Evolutionary conservation across 176 grass and related monocot genomes (phyloP).

Genomic region (Oryza australiensis): DNA sequence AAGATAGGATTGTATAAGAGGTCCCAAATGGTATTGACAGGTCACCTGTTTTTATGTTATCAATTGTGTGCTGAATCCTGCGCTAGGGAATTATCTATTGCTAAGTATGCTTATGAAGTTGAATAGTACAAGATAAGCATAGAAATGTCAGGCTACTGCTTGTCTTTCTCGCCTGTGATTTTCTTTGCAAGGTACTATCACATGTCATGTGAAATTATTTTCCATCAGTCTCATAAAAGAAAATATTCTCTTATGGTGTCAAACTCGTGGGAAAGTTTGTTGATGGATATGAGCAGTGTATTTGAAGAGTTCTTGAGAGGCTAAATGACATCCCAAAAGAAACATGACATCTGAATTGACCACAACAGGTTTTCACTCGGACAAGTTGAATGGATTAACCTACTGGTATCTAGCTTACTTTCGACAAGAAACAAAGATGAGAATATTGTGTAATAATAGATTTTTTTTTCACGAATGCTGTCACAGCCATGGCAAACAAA

Average conservation of each 20-base stretch:
- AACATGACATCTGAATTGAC: not conserved
- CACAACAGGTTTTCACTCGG: no score
- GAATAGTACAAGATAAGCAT: slow-evolving; percentile 9
- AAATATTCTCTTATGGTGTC: not conserved
- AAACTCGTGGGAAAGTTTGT: not conserved
- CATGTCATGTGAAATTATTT: not conserved
- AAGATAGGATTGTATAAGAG: not conserved
- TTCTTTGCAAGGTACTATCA: not conserved
- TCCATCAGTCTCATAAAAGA: not conserved
- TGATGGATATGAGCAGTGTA: not conserved
- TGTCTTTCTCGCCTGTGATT: not conserved
- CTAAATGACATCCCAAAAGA: not conserved
- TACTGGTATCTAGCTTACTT: not conserved
- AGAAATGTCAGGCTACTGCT: not conserved
- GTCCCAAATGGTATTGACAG: slow-evolving; percentile 15
- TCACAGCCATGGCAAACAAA: not conserved
- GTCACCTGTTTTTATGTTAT: slow-evolving; percentile 2
- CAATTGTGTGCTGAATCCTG: not conserved
- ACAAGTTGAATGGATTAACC: not conserved
- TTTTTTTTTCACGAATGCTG: not conserved
- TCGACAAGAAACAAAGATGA: not conserved
- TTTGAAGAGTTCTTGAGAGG: not conserved
- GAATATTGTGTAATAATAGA: not conserved
- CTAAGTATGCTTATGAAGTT: not conserved
- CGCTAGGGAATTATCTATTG: not conserved